Evolutionary conservation across 2,329 filamentous ascomycete genomes (phyloP).

Genomic region (Ascochyta viciae-villosae): DNA sequence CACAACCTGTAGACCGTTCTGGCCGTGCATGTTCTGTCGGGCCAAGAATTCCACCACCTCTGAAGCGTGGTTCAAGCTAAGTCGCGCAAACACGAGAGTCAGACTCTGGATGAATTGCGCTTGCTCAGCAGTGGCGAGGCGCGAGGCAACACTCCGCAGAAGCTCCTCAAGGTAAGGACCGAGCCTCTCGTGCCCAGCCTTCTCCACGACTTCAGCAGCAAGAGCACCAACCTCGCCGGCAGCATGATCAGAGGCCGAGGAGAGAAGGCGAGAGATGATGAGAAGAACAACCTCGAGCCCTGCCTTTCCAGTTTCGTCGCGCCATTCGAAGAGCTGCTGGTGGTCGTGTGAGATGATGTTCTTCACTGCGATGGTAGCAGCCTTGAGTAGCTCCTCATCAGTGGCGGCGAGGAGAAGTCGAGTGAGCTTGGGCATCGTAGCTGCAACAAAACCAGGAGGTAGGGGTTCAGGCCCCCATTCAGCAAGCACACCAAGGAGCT

Average conservation of each 20-base stretch:
- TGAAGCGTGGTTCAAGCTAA: slow-evolving; percentile 82
- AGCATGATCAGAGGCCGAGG: slow-evolving; percentile 83
- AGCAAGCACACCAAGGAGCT: slow-evolving; percentile 80
- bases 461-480: slow-evolving; percentile 86
- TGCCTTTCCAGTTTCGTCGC: slow-evolving; percentile 76
- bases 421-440: slow-evolving; percentile 86
- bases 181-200: slow-evolving; percentile 87
- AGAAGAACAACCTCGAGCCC: slow-evolving; percentile 88
- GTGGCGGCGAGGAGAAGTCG: slow-evolving; percentile 79
- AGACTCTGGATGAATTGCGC: slow-evolving; percentile 94
- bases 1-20: slow-evolving; percentile 87
- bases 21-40: slow-evolving; percentile 78
- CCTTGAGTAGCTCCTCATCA: slow-evolving; percentile 88
- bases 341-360: slow-evolving; percentile 90
- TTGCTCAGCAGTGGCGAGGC: slow-evolving; percentile 81
- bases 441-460: slow-evolving; percentile 82
- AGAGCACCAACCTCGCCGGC: slow-evolving; percentile 96
- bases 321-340: slow-evolving; percentile 87
- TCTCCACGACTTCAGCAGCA: slow-evolving; percentile 93
- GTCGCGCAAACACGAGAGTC: slow-evolving; percentile 90
- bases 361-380: slow-evolving; percentile 84
- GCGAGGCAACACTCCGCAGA: slow-evolving; percentile 84
- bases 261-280: slow-evolving; percentile 90
- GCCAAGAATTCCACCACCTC: slow-evolving; percentile 94
- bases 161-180: slow-evolving; percentile 90